A percentile compares a stretch with the other conserved stretches of the same genome.
phyloP scores from a whole-genome alignment of 2,329 filamentous ascomycete genomes.

The Colletotrichum godetiae region DNA sequence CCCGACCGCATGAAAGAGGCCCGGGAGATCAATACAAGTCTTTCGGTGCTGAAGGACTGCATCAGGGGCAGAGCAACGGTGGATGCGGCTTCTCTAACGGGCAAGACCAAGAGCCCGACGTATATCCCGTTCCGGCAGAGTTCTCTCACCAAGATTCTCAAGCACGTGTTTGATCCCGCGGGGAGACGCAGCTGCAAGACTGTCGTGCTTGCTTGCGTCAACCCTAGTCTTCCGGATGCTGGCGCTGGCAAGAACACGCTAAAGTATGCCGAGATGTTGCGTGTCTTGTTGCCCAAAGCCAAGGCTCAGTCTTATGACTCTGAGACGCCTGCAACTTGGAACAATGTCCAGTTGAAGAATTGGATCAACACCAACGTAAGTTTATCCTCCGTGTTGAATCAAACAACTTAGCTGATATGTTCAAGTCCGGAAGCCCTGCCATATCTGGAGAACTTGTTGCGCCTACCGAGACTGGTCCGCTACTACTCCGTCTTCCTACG shows the following conservation, averaged over 20 bases:
- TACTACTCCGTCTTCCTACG: constrained; percentile 52
- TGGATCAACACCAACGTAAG: constrained; percentile 56
- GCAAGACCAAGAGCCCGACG: constrained; percentile 43
- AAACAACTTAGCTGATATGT: background rate
- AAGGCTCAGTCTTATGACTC: constrained; percentile 40
- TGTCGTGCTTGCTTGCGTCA: constrained; percentile 59
- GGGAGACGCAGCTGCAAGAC: constrained; percentile 53
- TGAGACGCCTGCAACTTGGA: constrained; percentile 51
- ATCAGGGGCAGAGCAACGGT: constrained; percentile 57
- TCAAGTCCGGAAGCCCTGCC: constrained; percentile 52
- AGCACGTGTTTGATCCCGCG: constrained; percentile 60
- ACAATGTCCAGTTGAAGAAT: constrained; percentile 47
- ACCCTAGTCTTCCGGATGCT: constrained; percentile 56
- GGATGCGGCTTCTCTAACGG: constrained; percentile 40
- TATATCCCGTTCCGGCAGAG: constrained; percentile 60
- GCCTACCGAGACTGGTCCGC: constrained; percentile 52
- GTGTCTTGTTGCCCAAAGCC: constrained; percentile 48
- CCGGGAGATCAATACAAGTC: constrained; percentile 59
- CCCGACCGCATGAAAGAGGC: constrained; percentile 58
- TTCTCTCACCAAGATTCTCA: constrained; percentile 58
- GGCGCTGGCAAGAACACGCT: constrained; percentile 60
- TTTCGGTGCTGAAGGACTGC: constrained; percentile 63
- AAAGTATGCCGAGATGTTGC: constrained; percentile 60
- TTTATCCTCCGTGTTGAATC: background rate
- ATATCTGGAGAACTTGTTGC: constrained; percentile 49